Evolutionary conservation across 331 rosid genomes (phyloP), one percentile per base, ranked within the genome.

Genomic region (Ulmus americana): DNA sequence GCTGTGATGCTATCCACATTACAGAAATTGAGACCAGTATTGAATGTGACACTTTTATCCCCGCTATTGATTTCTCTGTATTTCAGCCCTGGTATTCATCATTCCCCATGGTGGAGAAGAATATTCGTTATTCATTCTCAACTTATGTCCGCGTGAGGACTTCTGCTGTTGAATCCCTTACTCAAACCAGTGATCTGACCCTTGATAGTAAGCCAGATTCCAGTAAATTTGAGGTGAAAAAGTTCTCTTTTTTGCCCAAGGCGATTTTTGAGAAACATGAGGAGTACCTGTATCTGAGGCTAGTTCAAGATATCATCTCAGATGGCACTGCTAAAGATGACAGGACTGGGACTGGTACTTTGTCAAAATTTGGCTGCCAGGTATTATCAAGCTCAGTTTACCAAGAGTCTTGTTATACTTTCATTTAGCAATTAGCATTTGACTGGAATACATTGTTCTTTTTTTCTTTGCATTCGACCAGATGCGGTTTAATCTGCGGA

Each of bases 271-370:
- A 85, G 75, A 85, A 74, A 40, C 99, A 94, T 10, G 99, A 94
- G 73, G 99, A 94, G 83, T 73, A 79, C 74, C 64, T 69, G 45
- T 94, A 94, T 82, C 84, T 94, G 48, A 84, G 78, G 56, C 67
- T 94, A 78, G 95, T 94, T 59, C 82, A 81, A 81, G 95, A 90
- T 76, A 81, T 85, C 67, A 81, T 94, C 71, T 79, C 95, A 46
- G 83, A 85, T 77, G 99, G 99, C 47, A 78, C 79, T 44, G 8
- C 74, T 59, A 94, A 87, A 83, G 97, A 87, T 65, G 99, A 94
- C 69, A 87, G 97, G 79, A 89, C 97, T 5, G 97, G 99, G 64
- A 94, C 99, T 44, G 99, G 99, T 71, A 94, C 95, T 72, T 75
- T 87, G 69, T 94, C 99, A 1, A 85, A 71, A 79, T 94, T 94